Percentiles rank a stretch among this genome's conserved stretches.
Conservation (phyloP, 805 yeast genomes). For the Schwanniomyces polymorphus region DNA sequence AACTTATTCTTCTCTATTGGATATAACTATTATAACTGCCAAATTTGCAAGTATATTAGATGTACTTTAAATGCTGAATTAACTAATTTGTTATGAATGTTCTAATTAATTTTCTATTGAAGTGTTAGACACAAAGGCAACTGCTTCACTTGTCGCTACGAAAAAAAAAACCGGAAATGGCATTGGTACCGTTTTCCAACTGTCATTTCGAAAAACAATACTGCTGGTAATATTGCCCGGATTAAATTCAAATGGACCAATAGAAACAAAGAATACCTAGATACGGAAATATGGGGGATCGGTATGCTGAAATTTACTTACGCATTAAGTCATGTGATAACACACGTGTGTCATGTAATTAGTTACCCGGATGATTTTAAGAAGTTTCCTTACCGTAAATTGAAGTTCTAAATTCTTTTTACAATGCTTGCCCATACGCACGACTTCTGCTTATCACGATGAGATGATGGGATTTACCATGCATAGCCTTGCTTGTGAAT, state of each 20-base stretch:
- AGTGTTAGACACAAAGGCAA: slow-evolving; percentile 1
- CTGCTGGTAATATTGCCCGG: not conserved
- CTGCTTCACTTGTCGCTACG: not conserved
- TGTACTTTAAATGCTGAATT: not conserved
- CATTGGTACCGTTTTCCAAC: slow-evolving; percentile 15
- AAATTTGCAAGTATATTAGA: not conserved
- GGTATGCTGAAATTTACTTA: slow-evolving; percentile 1
- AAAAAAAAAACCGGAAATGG: slow-evolving; percentile 15
- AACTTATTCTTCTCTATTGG: slow-evolving; percentile 1
- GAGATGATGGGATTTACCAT: not conserved
- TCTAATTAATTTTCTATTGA: not conserved
- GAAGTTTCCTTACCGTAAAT: not conserved
- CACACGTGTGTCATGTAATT: not conserved
- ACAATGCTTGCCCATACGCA: not conserved
- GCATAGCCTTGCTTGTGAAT: not conserved
- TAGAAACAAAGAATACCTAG: not conserved
- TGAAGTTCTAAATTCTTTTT: not conserved
- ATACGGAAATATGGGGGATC: not conserved
- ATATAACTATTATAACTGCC: not conserved
- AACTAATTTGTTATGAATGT: not conserved
- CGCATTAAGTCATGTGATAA: not conserved
- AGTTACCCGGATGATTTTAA: not conserved
- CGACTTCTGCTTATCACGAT: not conserved
- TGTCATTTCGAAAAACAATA: not conserved
- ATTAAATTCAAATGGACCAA: not conserved